A percentile compares a stretch with the other conserved stretches of the same genome.
Conservation (phyloP, 2,329 filamentous ascomycete genomes). For the Beauveria sp. region DNA sequence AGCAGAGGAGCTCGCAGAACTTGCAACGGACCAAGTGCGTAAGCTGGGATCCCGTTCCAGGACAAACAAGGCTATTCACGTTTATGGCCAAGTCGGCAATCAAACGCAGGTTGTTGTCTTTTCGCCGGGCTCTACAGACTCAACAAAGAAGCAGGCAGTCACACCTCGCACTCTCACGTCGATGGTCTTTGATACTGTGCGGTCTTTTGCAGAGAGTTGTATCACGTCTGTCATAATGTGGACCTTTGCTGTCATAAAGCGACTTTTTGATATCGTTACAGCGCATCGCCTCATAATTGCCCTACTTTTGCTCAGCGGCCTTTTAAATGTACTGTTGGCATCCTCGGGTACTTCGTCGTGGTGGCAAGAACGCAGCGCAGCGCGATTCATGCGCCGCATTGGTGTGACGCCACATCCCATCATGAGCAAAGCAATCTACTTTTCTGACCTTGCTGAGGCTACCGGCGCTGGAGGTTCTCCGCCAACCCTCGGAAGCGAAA, state of each 20-base stretch:
- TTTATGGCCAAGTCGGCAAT: slow-evolving; percentile 69
- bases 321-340: slow-evolving; percentile 68
- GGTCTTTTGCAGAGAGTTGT: slow-evolving; percentile 68
- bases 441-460: slow-evolving; percentile 69
- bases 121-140: slow-evolving; percentile 40
- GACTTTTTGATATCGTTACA: slow-evolving; percentile 58
- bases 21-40: slow-evolving; percentile 69
- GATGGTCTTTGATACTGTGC: slow-evolving; percentile 63
- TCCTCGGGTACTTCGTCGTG: slow-evolving; percentile 67
- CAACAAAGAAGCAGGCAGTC: slow-evolving; percentile 49
- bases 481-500: slow-evolving; percentile 28
- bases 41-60: slow-evolving; percentile 65
- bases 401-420: slow-evolving; percentile 71
- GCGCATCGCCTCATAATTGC: slow-evolving; percentile 68
- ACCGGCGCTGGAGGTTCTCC: slow-evolving; percentile 29
- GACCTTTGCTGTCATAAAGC: slow-evolving; percentile 58
- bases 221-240: slow-evolving; percentile 71
- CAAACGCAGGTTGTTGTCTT: slow-evolving; percentile 57
- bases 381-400: slow-evolving; percentile 71
- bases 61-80: slow-evolving; percentile 69
- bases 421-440: slow-evolving; percentile 80
- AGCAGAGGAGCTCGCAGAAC: slow-evolving; percentile 65
- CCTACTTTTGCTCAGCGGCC: slow-evolving; percentile 58
- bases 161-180: slow-evolving; percentile 55
- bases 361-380: slow-evolving; percentile 79